Evolutionary conservation across 768 basidiomycete genomes (phyloP).

Genomic region (Rhizopogon vesiculosus): DNA sequence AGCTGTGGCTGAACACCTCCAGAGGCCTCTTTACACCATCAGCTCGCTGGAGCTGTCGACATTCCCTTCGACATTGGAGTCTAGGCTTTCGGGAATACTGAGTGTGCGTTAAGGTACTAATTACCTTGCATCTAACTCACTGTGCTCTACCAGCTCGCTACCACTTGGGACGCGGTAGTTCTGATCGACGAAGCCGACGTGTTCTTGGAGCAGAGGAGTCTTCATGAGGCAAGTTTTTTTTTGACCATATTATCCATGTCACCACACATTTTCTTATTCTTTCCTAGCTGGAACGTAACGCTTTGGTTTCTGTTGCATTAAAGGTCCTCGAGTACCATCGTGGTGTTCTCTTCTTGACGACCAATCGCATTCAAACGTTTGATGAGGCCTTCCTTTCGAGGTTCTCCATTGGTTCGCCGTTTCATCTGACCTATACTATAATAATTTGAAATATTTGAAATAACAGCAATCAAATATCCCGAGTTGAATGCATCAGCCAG

Average conservation of each 20-base stretch:
- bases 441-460: not conserved
- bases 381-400: constrained; percentile 68
- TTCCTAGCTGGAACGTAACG: constrained; percentile 48
- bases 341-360: constrained; percentile 56
- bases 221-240: constrained; percentile 32
- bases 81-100: constrained; percentile 24
- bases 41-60: constrained; percentile 55
- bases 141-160: constrained; percentile 50
- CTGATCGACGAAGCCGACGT: constrained; percentile 45
- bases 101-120: constrained; percentile 4
- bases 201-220: not conserved
- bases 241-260: not conserved
- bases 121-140: not conserved
- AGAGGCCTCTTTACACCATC: constrained; percentile 46
- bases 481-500: constrained; percentile 19
- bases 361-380: constrained; percentile 35
- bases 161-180: constrained; percentile 55
- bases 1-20: constrained; percentile 52
- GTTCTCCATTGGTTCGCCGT: constrained; percentile 45
- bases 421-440: not conserved
- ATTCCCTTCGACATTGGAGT: constrained; percentile 36
- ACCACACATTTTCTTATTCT: not conserved
- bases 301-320: constrained; percentile 67
- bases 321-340: constrained; percentile 58
- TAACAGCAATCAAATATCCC: constrained; percentile 19